Conservation (phyloP, 257 asterid genomes). For the Ocimum tenuiflorum region DNA sequence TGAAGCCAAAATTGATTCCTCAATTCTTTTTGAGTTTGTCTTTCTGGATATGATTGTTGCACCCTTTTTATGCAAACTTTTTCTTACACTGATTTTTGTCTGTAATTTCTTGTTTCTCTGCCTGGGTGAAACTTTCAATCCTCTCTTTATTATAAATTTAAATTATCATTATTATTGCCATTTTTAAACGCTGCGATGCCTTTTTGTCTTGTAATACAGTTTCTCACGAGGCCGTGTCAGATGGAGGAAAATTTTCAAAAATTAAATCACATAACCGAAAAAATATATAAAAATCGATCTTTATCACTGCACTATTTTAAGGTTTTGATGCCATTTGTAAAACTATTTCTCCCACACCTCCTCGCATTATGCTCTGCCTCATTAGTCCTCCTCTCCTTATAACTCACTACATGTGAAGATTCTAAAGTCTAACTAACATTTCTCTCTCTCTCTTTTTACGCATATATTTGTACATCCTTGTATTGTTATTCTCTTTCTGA, state of each 20-base stretch:
- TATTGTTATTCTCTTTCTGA: background rate
- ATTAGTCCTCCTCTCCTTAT: constrained; percentile 17
- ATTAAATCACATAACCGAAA: constrained; percentile 4
- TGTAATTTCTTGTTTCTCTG: constrained; percentile 36
- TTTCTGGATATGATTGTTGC: constrained; percentile 22
- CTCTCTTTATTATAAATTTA: background rate
- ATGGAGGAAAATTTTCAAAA: constrained; percentile 18
- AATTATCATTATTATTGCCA: constrained; percentile 5
- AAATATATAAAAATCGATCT: constrained; percentile 23
- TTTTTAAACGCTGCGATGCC: constrained; percentile 48
- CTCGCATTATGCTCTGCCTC: constrained; percentile 14
- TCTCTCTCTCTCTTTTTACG: constrained; percentile 9
- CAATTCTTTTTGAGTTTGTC: background rate
- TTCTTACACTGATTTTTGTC: constrained; percentile 29
- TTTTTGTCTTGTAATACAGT: constrained; percentile 73
- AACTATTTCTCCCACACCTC: constrained; percentile 34
- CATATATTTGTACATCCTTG: constrained; percentile 1
- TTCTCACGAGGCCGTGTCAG: constrained; percentile 92
- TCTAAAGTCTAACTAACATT: constrained; percentile 27
- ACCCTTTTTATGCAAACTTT: constrained; percentile 35
- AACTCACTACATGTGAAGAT: constrained; percentile 34
- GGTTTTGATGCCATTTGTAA: constrained; percentile 37
- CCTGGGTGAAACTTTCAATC: constrained; percentile 29
- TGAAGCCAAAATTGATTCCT: constrained; percentile 17
- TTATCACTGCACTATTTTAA: constrained; percentile 45